A percentile compares a stretch with the other conserved stretches of the same genome.
Conservation (phyloP, 2,329 filamentous ascomycete genomes). For the Colletotrichum echinochloae region DNA sequence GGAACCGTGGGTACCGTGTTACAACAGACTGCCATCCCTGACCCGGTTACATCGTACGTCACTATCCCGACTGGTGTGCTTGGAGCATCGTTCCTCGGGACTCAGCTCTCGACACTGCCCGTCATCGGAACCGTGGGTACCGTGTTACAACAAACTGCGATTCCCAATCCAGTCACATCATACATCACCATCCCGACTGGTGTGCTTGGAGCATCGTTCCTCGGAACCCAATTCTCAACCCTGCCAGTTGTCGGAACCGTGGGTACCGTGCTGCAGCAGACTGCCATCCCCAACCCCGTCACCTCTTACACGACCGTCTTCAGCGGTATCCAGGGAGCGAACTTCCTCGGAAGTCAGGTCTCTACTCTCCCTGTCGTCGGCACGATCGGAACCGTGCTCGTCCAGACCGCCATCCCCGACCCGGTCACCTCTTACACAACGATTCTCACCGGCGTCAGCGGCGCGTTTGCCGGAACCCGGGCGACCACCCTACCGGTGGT, state of each 20-base stretch:
- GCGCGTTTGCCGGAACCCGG: background rate
- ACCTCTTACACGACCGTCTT: background rate
- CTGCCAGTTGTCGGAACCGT: background rate
- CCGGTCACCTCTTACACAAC: background rate
- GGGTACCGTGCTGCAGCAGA: background rate
- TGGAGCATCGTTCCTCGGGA: slow-evolving; percentile 4
- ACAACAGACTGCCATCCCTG: background rate
- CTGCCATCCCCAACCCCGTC: background rate
- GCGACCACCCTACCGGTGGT: background rate
- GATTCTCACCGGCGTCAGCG: background rate
- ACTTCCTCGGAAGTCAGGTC: background rate
- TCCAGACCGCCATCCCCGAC: background rate
- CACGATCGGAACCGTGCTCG: background rate
- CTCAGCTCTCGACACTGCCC: background rate
- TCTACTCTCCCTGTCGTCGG: background rate
- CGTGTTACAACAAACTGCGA: background rate
- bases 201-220: background rate
- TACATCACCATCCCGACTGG: slow-evolving; percentile 3
- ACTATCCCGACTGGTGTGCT: slow-evolving; percentile 5
- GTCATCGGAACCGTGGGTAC: slow-evolving; percentile 3
- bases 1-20: background rate
- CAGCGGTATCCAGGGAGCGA: background rate
- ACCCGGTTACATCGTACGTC: background rate
- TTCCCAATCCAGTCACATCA: background rate
- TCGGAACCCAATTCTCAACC: background rate